Evolutionary conservation across 169 alveolate species (phyloP), one percentile per base, ranked within the genome.

Genomic region (Plasmodium vivax): DNA sequence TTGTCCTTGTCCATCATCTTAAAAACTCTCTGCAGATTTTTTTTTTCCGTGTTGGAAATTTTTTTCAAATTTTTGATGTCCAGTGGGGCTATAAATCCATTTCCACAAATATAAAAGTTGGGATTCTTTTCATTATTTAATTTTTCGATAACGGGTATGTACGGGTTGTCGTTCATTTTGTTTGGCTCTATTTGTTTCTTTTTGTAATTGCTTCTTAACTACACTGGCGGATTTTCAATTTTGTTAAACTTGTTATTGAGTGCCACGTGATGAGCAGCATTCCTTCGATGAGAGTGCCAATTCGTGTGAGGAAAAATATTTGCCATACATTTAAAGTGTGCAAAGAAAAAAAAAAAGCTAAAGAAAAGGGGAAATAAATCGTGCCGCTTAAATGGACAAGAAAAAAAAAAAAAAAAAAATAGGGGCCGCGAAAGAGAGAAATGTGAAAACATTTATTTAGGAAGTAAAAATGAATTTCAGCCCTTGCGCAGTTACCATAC

Each of bases 1-100:
- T 85, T 85, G 80, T 85, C 93, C 68, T 85, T 85, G 45, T 85
- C 93, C 93, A 85, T 85, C 93, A 85, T 85, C 43, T 77, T 85
- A 85, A 85, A 85, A 19, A 85, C 93, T 74, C 93, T 74, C 79
- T 85, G 93, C 43, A 85, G 56, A 77, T 85, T 85, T 75, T 85
- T 85, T 58, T 85, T 85, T 56, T 85, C 93, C 38, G 93, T 85
- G 32, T 85, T 85, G 27, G 93, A 85, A 51, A 85, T 85, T 51
- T 85, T 85, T 77, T 85, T 85, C 58, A 85, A 85, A 74, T 75
- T 85, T 41, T 85, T 85, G 80, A 85, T 85, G 93, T 85, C 93
- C 77, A 85, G 77, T 75, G 93, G 93, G 36, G 93, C 93, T 85
- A 85, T 85, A 77, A 75, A 85, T 36, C 93, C 93, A 85, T 85